phyloP scores from a whole-genome alignment of 257 asterid species.

The Coffea eugenioides region DNA sequence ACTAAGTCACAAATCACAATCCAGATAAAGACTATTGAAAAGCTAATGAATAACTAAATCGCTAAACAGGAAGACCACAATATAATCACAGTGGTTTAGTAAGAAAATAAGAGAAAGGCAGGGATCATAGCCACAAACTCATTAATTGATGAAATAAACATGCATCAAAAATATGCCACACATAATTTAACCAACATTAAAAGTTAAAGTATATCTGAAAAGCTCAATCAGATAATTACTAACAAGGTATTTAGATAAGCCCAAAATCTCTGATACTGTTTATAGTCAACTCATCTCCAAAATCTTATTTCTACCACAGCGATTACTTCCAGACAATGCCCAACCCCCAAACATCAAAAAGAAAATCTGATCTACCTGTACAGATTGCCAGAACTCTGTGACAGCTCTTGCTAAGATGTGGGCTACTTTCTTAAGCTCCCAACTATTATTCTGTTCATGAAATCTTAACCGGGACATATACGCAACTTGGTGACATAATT shows the following conservation, averaged over 20 bases:
- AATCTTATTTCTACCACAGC: background rate
- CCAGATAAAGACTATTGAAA: background rate
- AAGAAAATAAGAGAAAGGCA: background rate
- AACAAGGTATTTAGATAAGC: background rate
- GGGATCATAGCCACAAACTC: background rate
- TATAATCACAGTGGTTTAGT: background rate
- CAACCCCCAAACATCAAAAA: slow-evolving; percentile 12
- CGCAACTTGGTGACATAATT: slow-evolving; percentile 56
- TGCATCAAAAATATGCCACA: background rate
- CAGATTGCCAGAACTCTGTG: slow-evolving; percentile 79
- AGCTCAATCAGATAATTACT: background rate
- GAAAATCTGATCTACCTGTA: slow-evolving; percentile 44
- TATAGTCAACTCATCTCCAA: background rate
- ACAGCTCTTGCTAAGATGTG: slow-evolving; percentile 66
- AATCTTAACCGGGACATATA: slow-evolving; percentile 45
- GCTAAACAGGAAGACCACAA: background rate
- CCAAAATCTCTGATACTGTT: background rate
- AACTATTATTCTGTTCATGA: slow-evolving; percentile 34
- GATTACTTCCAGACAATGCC: background rate
- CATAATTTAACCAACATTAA: background rate
- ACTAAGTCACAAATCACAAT: background rate
- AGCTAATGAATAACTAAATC: background rate
- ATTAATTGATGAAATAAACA: background rate
- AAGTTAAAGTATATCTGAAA: background rate
- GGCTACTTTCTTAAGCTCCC: slow-evolving; percentile 65